A percentile compares a stretch with the other conserved stretches of the same genome.
Conservation (phyloP, 495 filamentous ascomycete species). For the Trichoderma orchidacearum region DNA sequence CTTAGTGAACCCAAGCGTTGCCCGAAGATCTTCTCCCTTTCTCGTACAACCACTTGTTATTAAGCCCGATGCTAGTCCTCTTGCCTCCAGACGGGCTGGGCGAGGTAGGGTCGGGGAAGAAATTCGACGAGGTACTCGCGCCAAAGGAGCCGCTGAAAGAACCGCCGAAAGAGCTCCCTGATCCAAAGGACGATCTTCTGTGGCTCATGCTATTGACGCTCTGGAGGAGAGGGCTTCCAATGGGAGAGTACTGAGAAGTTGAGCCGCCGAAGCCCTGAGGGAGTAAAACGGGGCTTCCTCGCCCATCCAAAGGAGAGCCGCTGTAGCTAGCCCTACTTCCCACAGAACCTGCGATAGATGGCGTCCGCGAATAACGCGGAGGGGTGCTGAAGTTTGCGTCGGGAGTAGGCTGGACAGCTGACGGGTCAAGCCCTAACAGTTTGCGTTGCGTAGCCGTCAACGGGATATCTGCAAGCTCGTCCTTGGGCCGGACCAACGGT, state of each 20-base stretch:
- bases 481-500: slow-evolving; percentile 54
- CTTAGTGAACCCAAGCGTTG: slow-evolving; percentile 19
- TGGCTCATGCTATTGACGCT: slow-evolving; percentile 32
- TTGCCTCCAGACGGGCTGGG: slow-evolving; percentile 56
- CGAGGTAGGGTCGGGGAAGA: slow-evolving; percentile 26
- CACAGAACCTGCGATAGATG: slow-evolving; percentile 37
- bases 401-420: slow-evolving; percentile 49
- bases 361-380: slow-evolving; percentile 70
- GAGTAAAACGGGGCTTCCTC: slow-evolving; percentile 20
- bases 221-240: slow-evolving; percentile 52
- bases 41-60: slow-evolving; percentile 90
- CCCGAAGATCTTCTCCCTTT: slow-evolving; percentile 37
- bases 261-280: slow-evolving; percentile 7
- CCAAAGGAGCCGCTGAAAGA: background rate
- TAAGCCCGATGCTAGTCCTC: slow-evolving; percentile 57
- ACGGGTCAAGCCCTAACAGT: slow-evolving; percentile 70
- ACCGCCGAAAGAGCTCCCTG: slow-evolving; percentile 15
- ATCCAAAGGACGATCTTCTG: slow-evolving; percentile 50
- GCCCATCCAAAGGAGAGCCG: slow-evolving; percentile 27
- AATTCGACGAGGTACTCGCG: slow-evolving; percentile 13
- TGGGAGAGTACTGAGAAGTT: slow-evolving; percentile 15
- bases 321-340: slow-evolving; percentile 37
- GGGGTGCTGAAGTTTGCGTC: slow-evolving; percentile 62
- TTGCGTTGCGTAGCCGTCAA: slow-evolving; percentile 79
- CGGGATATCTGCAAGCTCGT: slow-evolving; percentile 78